These are phyloP conservation scores for Scheffersomyces ergatensis DNA, from an alignment of 805 yeast genomes.

Conservation along the genomic window DNA sequence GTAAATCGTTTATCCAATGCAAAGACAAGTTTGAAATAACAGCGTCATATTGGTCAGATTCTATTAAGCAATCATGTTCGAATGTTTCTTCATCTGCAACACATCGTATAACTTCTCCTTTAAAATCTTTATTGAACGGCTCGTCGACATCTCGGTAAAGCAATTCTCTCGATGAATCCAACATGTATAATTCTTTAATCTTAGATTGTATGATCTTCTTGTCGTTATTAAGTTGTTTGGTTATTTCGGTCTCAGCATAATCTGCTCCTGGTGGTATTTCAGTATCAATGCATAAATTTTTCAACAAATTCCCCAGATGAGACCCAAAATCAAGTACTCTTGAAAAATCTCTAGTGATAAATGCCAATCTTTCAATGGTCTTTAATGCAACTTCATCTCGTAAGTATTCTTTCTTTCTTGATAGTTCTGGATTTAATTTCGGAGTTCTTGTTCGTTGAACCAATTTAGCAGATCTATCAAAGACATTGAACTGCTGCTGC, in stretches of 20 bases:
- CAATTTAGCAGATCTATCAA: constrained; percentile 61
- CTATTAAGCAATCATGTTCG: constrained; percentile 37
- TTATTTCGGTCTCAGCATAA: constrained; percentile 36
- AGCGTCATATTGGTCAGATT: constrained; percentile 55
- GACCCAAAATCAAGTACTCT: constrained; percentile 70
- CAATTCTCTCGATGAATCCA: constrained; percentile 58
- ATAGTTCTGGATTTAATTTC: constrained; percentile 34
- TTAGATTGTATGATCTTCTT: constrained; percentile 50
- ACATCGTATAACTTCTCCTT: constrained; percentile 45
- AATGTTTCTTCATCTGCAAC: constrained; percentile 70
- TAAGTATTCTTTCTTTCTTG: constrained; percentile 65
- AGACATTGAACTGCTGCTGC: constrained; percentile 39
- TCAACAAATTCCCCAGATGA: constrained; percentile 63
- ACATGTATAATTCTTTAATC: constrained; percentile 56
- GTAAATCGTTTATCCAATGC: constrained; percentile 89
- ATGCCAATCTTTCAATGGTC: constrained; percentile 72
- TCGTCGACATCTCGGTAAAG: constrained; percentile 49
- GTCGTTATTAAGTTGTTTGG: constrained; percentile 48
- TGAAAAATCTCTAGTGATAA: constrained; percentile 62
- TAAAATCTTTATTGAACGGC: constrained; percentile 40
- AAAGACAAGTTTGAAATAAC: constrained; percentile 69
- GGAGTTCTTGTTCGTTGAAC: constrained; percentile 61
- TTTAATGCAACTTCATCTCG: constrained; percentile 71
- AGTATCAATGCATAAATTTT: constrained; percentile 30
- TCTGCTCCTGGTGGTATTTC: constrained; percentile 23